phyloP scores from a whole-genome alignment of 176 grass and related monocot genomes.

The Oryza nivara region DNA sequence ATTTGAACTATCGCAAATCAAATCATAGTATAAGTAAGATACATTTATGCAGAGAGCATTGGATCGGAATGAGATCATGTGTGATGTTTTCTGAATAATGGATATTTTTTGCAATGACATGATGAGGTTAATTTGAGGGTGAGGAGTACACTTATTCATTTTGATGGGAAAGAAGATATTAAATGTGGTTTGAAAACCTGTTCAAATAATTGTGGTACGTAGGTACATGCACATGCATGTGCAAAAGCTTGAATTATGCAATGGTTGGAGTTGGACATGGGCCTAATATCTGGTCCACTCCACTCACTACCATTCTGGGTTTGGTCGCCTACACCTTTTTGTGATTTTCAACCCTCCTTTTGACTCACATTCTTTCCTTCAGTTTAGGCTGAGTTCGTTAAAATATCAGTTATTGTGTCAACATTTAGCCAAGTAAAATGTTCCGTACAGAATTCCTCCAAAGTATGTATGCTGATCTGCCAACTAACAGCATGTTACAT shows the following conservation, averaged over 20 bases:
- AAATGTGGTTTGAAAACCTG: background rate
- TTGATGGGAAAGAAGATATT: background rate
- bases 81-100: background rate
- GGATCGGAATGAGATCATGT: too few relatives aligned
- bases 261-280: slow-evolving; percentile 42
- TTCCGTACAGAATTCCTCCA: background rate
- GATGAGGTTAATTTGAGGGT: background rate
- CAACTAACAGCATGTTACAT: background rate
- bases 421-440: slow-evolving; percentile 3
- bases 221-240: background rate
- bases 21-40: background rate
- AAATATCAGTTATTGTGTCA: background rate
- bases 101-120: background rate
- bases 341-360: slow-evolving; percentile 31
- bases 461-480: background rate
- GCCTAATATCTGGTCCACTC: slow-evolving; percentile 57
- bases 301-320: background rate
- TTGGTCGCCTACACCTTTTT: background rate
- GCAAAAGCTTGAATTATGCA: background rate
- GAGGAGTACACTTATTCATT: background rate
- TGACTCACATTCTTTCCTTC: background rate
- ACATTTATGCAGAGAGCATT: too few relatives aligned
- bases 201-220: background rate
- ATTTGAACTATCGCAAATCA: background rate
- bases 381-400: slow-evolving; percentile 29